These are phyloP conservation scores for Filosporella fistucella DNA, from an alignment of 495 filamentous ascomycete species.

Conservation along the genomic window DNA sequence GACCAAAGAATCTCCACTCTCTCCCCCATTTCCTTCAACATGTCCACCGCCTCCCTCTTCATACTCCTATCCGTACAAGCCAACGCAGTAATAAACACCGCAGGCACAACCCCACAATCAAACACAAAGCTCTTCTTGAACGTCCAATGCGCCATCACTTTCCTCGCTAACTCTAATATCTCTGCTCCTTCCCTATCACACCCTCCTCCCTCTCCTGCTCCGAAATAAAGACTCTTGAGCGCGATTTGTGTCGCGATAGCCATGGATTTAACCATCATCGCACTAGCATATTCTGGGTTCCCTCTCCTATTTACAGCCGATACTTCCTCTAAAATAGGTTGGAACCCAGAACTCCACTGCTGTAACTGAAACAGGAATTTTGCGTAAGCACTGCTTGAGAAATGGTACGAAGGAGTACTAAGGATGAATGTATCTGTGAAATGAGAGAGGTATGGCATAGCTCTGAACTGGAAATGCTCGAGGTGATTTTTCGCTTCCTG, in stretches of 20 bases:
- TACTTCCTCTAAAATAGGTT: background rate
- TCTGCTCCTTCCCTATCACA: background rate
- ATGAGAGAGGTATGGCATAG: slow-evolving; percentile 3
- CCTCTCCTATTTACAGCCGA: background rate
- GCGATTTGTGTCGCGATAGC: slow-evolving; percentile 1
- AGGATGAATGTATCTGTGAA: background rate
- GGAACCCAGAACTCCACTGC: slow-evolving; percentile 1
- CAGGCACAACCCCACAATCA: slow-evolving; percentile 11
- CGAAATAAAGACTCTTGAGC: background rate
- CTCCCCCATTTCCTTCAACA: slow-evolving; percentile 1
- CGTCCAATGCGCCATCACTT: background rate
- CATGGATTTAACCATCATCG: background rate
- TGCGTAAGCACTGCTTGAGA: background rate
- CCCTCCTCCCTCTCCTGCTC: background rate
- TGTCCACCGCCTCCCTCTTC: background rate
- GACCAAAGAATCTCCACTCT: slow-evolving; percentile 11
- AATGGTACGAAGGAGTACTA: background rate
- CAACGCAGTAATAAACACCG: slow-evolving; percentile 5
- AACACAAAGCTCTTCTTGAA: slow-evolving; percentile 11
- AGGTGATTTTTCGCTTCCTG: slow-evolving; percentile 8
- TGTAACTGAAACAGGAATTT: background rate
- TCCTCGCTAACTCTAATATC: slow-evolving; percentile 2
- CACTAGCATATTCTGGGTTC: background rate
- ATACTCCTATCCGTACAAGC: background rate
- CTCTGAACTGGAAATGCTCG: slow-evolving; percentile 9